These are phyloP conservation scores for Tripidium arundinaceum DNA, from an alignment of 202 grass and related monocot species.

Conservation along the genomic window DNA sequence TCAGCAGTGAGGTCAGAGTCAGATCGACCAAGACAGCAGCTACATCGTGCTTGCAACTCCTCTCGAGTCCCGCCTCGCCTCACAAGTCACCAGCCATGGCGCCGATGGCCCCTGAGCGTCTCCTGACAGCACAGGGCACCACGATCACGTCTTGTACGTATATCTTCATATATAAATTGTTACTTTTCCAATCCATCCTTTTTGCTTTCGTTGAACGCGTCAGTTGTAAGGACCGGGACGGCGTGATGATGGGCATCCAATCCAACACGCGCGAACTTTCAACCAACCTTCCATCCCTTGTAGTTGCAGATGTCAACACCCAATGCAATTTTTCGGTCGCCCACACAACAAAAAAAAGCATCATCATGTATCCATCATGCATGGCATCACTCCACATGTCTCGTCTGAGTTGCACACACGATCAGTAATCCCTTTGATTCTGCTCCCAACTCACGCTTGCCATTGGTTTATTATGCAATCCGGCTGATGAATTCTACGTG, in stretches of 20 bases:
- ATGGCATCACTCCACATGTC: conserved; percentile 34
- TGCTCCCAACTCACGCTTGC: no score
- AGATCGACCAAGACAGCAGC: background rate
- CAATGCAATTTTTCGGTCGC: background rate
- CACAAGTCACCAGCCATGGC: background rate
- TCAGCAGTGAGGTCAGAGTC: background rate
- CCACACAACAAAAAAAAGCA: no score
- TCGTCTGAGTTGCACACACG: conserved; percentile 32
- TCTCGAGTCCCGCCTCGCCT: no score
- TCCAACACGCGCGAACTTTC: no score
- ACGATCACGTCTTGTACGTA: background rate
- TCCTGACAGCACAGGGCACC: background rate
- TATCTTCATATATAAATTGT: no score
- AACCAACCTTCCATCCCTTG: background rate
- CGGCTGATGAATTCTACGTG: no score
- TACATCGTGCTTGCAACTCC: background rate
- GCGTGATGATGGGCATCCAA: no score
- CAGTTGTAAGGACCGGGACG: no score
- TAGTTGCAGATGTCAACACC: background rate
- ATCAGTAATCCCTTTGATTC: background rate
- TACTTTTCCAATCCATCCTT: background rate
- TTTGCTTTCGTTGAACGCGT: no score
- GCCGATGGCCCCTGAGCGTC: background rate
- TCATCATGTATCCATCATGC: no score
- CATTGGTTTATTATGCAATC: no score